These are phyloP conservation scores for Eruca vesicaria DNA, from an alignment of 441 rosid species.

Conservation along the genomic window DNA sequence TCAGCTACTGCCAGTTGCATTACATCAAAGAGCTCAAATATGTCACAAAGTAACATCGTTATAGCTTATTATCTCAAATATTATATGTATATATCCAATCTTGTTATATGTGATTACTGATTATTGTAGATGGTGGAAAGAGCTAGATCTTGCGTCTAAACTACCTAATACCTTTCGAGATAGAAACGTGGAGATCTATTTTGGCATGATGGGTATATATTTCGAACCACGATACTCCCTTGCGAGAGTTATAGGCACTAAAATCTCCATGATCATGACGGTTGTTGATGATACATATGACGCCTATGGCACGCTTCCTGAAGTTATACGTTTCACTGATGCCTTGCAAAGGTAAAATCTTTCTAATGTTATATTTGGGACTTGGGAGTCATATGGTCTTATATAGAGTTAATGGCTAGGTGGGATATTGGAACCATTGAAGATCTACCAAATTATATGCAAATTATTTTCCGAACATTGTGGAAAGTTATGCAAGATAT, in stretches of 20 bases:
- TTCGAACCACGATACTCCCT: neutral
- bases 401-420: neutral
- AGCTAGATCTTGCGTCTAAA: neutral
- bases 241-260: neutral
- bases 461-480: neutral
- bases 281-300: neutral
- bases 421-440: neutral
- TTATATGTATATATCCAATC: neutral
- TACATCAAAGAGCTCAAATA: neutral
- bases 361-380: neutral
- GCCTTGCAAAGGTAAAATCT: neutral
- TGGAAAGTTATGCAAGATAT: neutral
- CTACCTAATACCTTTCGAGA: neutral
- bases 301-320: neutral
- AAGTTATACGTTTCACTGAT: neutral
- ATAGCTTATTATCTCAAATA: neutral
- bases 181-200: neutral
- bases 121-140: neutral
- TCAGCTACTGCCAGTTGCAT: neutral
- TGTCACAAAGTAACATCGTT: neutral
- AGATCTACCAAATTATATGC: neutral
- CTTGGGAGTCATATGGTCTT: neutral
- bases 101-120: neutral
- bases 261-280: neutral
- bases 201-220: neutral